phyloP scores from a whole-genome alignment of 2,329 filamentous ascomycete species.

The Stachybotrys chartarum region DNA sequence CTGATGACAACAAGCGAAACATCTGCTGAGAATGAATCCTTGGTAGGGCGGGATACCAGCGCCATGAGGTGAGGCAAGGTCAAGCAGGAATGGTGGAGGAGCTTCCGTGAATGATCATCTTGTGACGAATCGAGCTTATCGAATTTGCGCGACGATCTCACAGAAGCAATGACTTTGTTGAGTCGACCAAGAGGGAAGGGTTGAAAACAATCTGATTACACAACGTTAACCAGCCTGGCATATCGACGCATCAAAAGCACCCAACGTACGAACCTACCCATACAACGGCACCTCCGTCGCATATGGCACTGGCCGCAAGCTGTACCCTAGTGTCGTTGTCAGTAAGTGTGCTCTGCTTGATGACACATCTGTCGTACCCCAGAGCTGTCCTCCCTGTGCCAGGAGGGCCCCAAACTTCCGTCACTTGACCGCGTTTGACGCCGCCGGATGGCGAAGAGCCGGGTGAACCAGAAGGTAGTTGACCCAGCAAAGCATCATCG shows the following conservation, averaged over 20 bases:
- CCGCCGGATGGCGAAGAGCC: slow-evolving; percentile 37
- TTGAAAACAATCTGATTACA: slow-evolving; percentile 41
- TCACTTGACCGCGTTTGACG: slow-evolving; percentile 68
- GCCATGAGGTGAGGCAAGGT: slow-evolving; percentile 69
- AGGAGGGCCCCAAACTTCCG: slow-evolving; percentile 82
- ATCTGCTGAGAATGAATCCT: slow-evolving; percentile 51
- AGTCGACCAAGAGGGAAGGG: slow-evolving; percentile 22
- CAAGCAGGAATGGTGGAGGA: slow-evolving; percentile 44
- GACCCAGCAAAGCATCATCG: slow-evolving; percentile 35
- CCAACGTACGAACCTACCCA: slow-evolving; percentile 66
- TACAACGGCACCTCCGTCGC: slow-evolving; percentile 55
- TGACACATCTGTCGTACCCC: slow-evolving; percentile 46
- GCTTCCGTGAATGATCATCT: slow-evolving; percentile 19
- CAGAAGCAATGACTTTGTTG: slow-evolving; percentile 13
- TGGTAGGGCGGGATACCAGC: slow-evolving; percentile 61
- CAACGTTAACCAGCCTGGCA: background rate
- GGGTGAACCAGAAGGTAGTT: background rate
- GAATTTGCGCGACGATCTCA: slow-evolving; percentile 5
- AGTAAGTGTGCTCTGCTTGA: slow-evolving; percentile 2
- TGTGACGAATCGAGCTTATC: slow-evolving; percentile 4
- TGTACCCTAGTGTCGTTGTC: slow-evolving; percentile 54
- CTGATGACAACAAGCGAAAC: slow-evolving; percentile 71
- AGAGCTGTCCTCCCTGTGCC: slow-evolving; percentile 80
- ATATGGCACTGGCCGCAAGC: slow-evolving; percentile 56
- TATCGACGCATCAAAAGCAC: background rate